Conservation (phyloP, 768 basidiomycete species). For the Cytidiella melzeri region DNA sequence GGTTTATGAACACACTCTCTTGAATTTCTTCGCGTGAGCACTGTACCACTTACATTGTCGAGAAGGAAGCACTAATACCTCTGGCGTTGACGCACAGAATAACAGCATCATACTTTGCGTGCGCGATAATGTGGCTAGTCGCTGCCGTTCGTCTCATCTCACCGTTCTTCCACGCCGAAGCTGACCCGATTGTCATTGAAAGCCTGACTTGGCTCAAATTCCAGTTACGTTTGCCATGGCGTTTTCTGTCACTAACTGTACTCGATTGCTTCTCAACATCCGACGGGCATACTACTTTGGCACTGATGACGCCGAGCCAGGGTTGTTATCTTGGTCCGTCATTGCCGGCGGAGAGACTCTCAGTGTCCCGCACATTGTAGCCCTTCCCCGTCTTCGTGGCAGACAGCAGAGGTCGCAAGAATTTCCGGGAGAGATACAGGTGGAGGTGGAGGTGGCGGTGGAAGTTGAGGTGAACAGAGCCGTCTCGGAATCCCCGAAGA, state of each 20-base stretch:
- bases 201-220: constrained; percentile 24
- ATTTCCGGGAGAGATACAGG: neutral
- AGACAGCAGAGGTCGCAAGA: neutral
- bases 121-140: constrained; percentile 25
- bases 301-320: neutral
- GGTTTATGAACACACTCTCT: constrained; percentile 22
- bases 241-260: constrained; percentile 26
- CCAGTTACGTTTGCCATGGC: constrained; percentile 25
- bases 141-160: constrained; percentile 16
- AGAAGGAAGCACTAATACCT: too few relatives aligned
- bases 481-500: neutral
- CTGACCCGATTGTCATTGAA: neutral
- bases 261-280: constrained; percentile 27
- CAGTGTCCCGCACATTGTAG: neutral
- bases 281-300: constrained; percentile 25
- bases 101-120: constrained; percentile 22
- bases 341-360: neutral
- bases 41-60: neutral
- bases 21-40: constrained; percentile 23
- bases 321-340: neutral
- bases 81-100: constrained; percentile 23
- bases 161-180: neutral
- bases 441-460: neutral
- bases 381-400: neutral
- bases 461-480: neutral